Base-by-base conservation (phyloP, 2,329 filamentous ascomycete species). In the Exophiala sp. region DNA sequence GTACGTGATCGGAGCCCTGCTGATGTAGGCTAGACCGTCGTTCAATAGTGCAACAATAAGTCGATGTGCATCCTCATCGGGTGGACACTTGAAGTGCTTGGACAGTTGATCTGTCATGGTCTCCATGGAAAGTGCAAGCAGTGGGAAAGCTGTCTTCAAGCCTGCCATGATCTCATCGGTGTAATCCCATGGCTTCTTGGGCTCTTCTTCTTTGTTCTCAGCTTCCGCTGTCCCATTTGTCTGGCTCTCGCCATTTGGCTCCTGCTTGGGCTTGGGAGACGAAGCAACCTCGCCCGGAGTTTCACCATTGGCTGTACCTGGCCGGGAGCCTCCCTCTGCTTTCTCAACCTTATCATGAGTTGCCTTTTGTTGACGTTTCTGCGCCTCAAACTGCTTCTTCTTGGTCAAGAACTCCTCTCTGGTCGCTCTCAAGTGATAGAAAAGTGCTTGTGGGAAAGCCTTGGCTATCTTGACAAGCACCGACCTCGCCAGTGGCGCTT, bases 81-180 rank as follows among this genome's bases (percentile, higher is more conserved):
- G 92, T 11, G 92, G 92, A 65, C 94, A 97, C 74, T 99, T 99
- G 82, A 99, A 99, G 72, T 97, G 88, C 78, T 97, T 97, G 71
- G 94, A 88, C 55, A 99, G 96, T 72, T 97, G 92, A 68, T 99
- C 94, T 29, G 97, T 91, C 91, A 97, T 99, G 0, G 92, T 96
- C 75, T 99, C 94, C 94, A 99, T 97, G 0, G 92, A 96, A 40
- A 97, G 77, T 8, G 95, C 94, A 63, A 99, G 81, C 14, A 99
- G 80, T 20, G 94, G 94, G 78, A 97, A 99, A 0, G 92, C 91
- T 5, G 94, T 97, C 78, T 99, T 97, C 50, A 99, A 84, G 29
- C 91, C 88, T 33, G 91, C 88, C 80, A 96, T 91, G 57, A 99
- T 90, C 68, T 97, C 91, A 63, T 99, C 94, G 0, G 91, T 92